Percentiles rank a stretch among this genome's conserved stretches.
phyloP scores from a whole-genome alignment of 1,139 yeast genomes.

The Blastobotrys apis region DNA sequence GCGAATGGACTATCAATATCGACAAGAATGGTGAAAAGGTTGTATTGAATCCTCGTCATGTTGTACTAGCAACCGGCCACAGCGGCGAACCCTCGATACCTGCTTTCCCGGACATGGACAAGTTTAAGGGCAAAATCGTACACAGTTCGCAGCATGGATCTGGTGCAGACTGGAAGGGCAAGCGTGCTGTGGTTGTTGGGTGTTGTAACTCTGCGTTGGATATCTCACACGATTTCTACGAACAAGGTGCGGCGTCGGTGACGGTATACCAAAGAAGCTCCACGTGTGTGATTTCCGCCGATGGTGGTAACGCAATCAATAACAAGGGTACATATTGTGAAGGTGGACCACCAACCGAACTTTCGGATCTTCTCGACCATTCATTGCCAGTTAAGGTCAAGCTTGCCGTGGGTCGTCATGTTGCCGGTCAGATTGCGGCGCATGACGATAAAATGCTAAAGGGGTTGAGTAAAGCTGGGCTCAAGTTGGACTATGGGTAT shows the following conservation, averaged over 20 bases:
- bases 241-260: slow-evolving; percentile 39
- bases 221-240: slow-evolving; percentile 44
- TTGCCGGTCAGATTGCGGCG: slow-evolving; percentile 35
- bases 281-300: slow-evolving; percentile 41
- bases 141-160: slow-evolving; percentile 37
- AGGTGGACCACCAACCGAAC: slow-evolving; percentile 19
- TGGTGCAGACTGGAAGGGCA: slow-evolving; percentile 34
- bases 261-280: slow-evolving; percentile 44
- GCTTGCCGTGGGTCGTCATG: slow-evolving; percentile 29
- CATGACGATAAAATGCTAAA: slow-evolving; percentile 37
- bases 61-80: slow-evolving; percentile 44
- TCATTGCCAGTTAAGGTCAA: slow-evolving; percentile 35
- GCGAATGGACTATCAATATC: slow-evolving; percentile 37
- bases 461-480: slow-evolving; percentile 37
- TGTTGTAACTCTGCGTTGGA: slow-evolving; percentile 46
- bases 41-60: slow-evolving; percentile 31
- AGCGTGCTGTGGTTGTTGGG: slow-evolving; percentile 43
- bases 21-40: slow-evolving; percentile 15
- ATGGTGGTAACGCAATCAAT: slow-evolving; percentile 29
- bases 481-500: slow-evolving; percentile 42
- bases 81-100: slow-evolving; percentile 39
- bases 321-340: slow-evolving; percentile 35
- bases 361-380: slow-evolving; percentile 6
- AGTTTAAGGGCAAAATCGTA: slow-evolving; percentile 40
- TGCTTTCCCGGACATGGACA: slow-evolving; percentile 36